Evolutionary conservation across 495 filamentous ascomycete species (phyloP), one percentile per base, ranked within the genome.

Genomic region (Oleoguttula mirabilis): DNA sequence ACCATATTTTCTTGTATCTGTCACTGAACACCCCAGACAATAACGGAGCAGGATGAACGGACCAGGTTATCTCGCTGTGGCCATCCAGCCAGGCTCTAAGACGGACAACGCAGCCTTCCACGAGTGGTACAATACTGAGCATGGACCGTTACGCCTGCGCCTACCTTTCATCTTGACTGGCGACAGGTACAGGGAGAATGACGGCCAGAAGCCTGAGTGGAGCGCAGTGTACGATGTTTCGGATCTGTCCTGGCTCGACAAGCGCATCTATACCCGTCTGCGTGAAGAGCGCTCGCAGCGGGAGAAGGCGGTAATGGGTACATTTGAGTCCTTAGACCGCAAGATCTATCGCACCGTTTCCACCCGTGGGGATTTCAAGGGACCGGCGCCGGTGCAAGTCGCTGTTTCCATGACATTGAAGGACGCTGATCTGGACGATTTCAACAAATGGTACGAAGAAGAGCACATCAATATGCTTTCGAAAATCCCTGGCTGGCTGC

Each of bases 91-190:
- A 0, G 35, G 39, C 16, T 11, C 39, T 10, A 14, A 44, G 12
- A 53, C 50, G 2, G 36, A 53, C 76, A 82, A 55, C n/a, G 38
- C 12, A 30, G 39, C 39, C 2, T 87, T 88, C 65, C 80, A 87
- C 61, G 82, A 88, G 57, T 90, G 84, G 84, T 90, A 90, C 65
- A 83, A 88, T 65, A 83, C 80, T 58, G 84, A 90, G 60, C 84
- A 90, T 61, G 84, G 84, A 40, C 83, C 84, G 24, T 70, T 76
- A 30, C 74, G 84, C 21, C 70, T 87, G 14, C 77, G 80, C 32
- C 60, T 87, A 8, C 76, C 80, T 30, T 84, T 83, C 58, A 69
- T 81, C 57, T 60, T 59, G 31, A 87, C 84, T 58, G 84, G 84
- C 33, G 79, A 85, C 52, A 77, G 84, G 21, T 90, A 83, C 62